These are phyloP conservation scores for Lactifluus pinguis DNA, from an alignment of 768 basidiomycete species.

Conservation along the genomic window DNA sequence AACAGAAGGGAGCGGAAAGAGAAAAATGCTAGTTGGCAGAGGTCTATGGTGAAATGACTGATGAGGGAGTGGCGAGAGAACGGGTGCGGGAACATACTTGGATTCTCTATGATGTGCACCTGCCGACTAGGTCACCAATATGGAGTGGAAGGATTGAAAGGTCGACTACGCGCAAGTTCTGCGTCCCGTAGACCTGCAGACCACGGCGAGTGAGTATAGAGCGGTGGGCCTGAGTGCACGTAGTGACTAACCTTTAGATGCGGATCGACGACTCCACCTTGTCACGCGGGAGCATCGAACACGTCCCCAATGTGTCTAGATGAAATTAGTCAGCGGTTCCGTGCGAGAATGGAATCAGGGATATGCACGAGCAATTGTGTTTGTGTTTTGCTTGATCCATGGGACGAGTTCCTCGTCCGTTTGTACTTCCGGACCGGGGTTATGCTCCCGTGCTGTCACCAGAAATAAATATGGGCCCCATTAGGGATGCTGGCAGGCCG, in stretches of 20 bases:
- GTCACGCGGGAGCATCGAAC: constrained; percentile 45
- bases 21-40: no score
- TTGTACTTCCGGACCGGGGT: constrained; percentile 25
- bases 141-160: constrained; percentile 47
- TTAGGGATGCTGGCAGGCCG: neutral
- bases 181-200: constrained; percentile 45
- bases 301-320: constrained; percentile 39
- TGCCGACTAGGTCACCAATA: constrained; percentile 22
- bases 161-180: constrained; percentile 47
- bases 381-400: constrained; percentile 3
- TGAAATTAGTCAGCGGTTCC: neutral
- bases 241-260: constrained; percentile 31
- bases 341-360: neutral
- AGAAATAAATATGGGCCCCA: neutral
- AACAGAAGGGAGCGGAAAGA: no score
- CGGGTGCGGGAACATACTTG: no score
- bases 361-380: constrained; percentile 2
- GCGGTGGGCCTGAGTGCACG: accelerated
- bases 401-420: constrained; percentile 24
- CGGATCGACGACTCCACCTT: constrained; percentile 44
- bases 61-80: no score
- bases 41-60: no score
- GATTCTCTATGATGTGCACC: no score
- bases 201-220: neutral
- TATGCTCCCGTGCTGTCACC: constrained; percentile 23